A percentile compares a stretch with the other conserved stretches of the same genome.
These are phyloP conservation scores for Brettanomyces nanus DNA, from an alignment of 805 yeast genomes.

Conservation along the genomic window DNA sequence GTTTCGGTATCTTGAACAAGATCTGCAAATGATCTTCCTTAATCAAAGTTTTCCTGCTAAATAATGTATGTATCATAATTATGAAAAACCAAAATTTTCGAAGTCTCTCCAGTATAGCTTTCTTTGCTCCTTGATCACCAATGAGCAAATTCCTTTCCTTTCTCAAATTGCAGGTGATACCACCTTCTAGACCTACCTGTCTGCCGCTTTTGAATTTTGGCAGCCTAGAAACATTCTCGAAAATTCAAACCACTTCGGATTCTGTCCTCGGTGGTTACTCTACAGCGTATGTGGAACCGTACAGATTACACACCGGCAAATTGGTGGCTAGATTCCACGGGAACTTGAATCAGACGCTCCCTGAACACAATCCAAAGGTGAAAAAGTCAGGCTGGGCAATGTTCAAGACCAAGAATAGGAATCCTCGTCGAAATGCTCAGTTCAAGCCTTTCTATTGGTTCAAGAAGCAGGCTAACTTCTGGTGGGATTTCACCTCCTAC, in stretches of 20 bases:
- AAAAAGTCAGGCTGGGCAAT: conserved; percentile 66
- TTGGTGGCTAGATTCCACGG: conserved; percentile 63
- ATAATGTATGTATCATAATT: too few relatives aligned
- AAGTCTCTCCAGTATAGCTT: too few relatives aligned
- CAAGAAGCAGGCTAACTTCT: conserved; percentile 29
- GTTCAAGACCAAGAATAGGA: conserved; percentile 70
- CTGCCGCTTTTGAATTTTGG: conserved; percentile 51
- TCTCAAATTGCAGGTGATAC: conserved; percentile 3
- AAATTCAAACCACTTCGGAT: conserved; percentile 58
- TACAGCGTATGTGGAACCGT: conserved; percentile 36
- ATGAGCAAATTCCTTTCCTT: conserved; percentile 1
- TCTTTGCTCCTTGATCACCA: too few relatives aligned
- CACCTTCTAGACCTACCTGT: conserved; percentile 15
- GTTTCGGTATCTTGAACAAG: conserved; percentile 13
- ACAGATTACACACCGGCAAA: conserved; percentile 31
- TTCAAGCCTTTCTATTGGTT: conserved; percentile 32
- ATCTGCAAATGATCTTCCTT: too few relatives aligned
- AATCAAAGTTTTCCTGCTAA: too few relatives aligned
- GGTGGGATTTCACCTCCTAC: conserved; percentile 67
- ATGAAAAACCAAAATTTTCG: too few relatives aligned
- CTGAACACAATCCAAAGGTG: conserved; percentile 52
- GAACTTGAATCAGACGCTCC: conserved; percentile 57
- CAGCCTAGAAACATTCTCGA: conserved; percentile 37
- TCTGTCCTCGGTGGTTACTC: conserved; percentile 75
- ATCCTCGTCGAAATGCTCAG: conserved; percentile 31